A percentile compares a stretch with the other conserved stretches of the same genome.
These are phyloP conservation scores for Diutina sp. DNA, from an alignment of 1,139 yeast species.

Conservation along the genomic window DNA sequence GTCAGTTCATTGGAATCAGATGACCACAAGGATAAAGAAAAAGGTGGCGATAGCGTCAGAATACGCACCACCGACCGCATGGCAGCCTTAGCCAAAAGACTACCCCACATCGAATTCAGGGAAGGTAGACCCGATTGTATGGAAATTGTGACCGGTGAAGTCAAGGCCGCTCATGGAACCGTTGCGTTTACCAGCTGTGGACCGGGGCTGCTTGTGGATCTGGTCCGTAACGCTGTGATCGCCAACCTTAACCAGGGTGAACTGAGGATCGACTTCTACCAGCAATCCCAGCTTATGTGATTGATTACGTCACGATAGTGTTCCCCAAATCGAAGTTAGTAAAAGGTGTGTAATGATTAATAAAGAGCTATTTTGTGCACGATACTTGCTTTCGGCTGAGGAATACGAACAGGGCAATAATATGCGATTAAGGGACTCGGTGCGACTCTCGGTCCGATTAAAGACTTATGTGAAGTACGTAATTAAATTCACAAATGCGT, in stretches of 20 bases:
- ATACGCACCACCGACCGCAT: not conserved
- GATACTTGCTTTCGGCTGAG: no score
- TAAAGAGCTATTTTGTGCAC: no score
- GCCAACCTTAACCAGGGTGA: constrained; percentile 5
- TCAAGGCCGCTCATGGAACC: constrained; percentile 24
- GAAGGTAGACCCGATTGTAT: constrained; percentile 16
- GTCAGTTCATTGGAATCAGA: not conserved
- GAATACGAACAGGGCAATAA: no score
- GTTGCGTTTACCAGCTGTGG: constrained; percentile 36
- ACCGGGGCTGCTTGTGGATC: constrained; percentile 10
- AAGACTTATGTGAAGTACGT: no score
- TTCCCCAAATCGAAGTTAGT: no score
- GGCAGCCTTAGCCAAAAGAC: not conserved
- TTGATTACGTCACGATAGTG: not conserved
- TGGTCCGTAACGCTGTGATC: constrained; percentile 6
- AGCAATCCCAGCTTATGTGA: constrained; percentile 7
- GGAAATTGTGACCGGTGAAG: constrained; percentile 20
- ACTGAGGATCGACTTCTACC: constrained; percentile 8
- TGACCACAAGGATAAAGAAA: no score
- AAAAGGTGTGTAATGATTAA: no score
- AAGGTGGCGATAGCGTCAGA: not conserved
- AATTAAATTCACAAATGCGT: no score
- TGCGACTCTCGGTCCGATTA: no score
- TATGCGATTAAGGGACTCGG: no score
- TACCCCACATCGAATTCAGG: constrained; percentile 6